A percentile compares a stretch with the other conserved stretches of the same genome.
Conservation (phyloP, 208 protist species). For the Trichomonas tenax region DNA sequence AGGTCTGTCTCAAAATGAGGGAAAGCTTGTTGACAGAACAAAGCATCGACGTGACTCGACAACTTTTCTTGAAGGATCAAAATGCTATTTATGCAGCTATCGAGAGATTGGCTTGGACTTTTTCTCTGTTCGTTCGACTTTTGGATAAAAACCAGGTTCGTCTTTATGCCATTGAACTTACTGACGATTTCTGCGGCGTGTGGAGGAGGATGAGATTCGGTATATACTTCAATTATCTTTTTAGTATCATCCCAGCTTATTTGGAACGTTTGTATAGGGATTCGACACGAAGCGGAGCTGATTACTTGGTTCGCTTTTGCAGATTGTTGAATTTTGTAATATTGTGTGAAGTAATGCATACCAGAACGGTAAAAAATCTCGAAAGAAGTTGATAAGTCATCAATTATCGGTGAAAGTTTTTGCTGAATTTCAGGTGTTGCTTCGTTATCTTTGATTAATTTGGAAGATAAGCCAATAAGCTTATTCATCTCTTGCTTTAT, state of each 20-base stretch:
- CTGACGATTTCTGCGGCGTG: neutral
- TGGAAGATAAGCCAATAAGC: neutral
- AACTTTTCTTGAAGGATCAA: neutral
- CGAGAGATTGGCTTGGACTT: neutral
- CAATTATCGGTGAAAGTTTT: neutral
- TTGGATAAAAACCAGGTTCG: neutral
- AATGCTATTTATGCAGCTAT: neutral
- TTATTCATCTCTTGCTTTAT: neutral
- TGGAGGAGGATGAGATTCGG: neutral
- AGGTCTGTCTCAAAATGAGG: neutral
- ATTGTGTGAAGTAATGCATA: neutral
- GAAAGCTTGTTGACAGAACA: neutral
- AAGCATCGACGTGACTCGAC: neutral
- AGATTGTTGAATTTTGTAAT: neutral
- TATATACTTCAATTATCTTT: neutral
- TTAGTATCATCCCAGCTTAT: neutral
- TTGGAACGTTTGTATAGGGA: neutral
- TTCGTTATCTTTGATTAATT: neutral
- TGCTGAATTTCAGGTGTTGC: neutral
- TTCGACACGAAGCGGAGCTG: neutral
- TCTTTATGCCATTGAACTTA: neutral
- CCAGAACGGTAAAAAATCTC: neutral
- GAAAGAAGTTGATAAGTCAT: neutral
- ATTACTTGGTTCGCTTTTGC: neutral
- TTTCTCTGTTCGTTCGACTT: neutral